Evolutionary conservation across 768 basidiomycete genomes (phyloP), one percentile per base, ranked within the genome.

Genomic region (Macrolepiota albuminosa): DNA sequence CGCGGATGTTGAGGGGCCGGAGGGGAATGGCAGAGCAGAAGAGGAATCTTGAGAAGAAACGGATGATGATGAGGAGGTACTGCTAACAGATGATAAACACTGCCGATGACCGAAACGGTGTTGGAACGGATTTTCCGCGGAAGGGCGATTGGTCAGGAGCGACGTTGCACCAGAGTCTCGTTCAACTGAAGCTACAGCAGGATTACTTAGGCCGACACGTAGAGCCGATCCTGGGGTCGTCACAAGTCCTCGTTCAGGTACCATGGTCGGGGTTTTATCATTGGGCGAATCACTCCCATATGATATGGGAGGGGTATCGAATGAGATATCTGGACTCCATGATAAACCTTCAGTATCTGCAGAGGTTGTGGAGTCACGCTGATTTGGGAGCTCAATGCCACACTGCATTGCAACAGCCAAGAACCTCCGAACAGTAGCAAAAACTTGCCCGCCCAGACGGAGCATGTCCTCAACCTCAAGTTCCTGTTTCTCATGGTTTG

Each of bases 371-470:
- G 69, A 65, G 26, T 78, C 78, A 42, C 73, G 73, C 54, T 74
- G 76, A 61, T 84, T 79, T 2, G 86, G 88, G 34, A 91, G 75
- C 58, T 85, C 82, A 42, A 92, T 70, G 21, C 89, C 90, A 69
- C 87, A 91, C 62, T 89, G 88, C 31, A 84, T 82, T 34, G 87
- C 88, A 56, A 90, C 78, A 26, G 85, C 80, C 55, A 99, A 74
- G 71, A 99, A 95, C 9, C 84, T 79, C 56, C 89, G 82, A 14
- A 96, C 88, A 68, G 84, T 87, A 26, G 83, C 85, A 65, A 94
- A 91, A 1, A 95, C 89, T 63, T 88, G 86, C 13, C 89, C 85
- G 1, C 89, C 90, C 10, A 91, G 79, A 34, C 85, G 83, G 29
- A 96, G 79, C 93, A 97, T 95, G 29, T 76, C 78, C 55, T 87